Conservation (phyloP, 164 flowering plant species). For the Aristolochia californica region DNA sequence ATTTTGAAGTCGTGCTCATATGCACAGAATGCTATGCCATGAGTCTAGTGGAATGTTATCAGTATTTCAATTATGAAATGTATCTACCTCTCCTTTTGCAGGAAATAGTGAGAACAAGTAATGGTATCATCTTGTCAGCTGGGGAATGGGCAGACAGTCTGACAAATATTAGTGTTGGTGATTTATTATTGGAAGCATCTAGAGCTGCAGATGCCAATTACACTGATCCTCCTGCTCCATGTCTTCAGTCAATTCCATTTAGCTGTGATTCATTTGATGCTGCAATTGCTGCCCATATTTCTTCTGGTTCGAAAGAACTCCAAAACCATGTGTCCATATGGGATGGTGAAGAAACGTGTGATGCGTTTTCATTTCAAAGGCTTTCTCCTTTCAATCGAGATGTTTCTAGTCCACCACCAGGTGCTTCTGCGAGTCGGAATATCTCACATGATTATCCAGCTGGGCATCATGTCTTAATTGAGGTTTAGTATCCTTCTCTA, state of each 20-base stretch:
- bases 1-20: too few relatives aligned
- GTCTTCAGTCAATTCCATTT: slow-evolving; percentile 51
- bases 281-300: slow-evolving; percentile 87
- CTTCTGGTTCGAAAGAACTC: slow-evolving; percentile 33
- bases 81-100: slow-evolving; percentile 2
- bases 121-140: slow-evolving; percentile 38
- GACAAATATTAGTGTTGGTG: slow-evolving; percentile 79
- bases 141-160: slow-evolving; percentile 95
- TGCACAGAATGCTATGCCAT: too few relatives aligned
- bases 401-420: slow-evolving; percentile 9
- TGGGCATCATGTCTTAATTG: slow-evolving; percentile 12
- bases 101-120: slow-evolving; percentile 36
- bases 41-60: too few relatives aligned
- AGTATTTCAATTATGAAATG: too few relatives aligned
- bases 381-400: slow-evolving; percentile 13
- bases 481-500: slow-evolving; percentile 29
- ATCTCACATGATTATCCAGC: slow-evolving; percentile 13
- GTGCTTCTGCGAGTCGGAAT: slow-evolving; percentile 22
- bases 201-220: slow-evolving; percentile 23
- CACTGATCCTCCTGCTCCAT: slow-evolving; percentile 24
- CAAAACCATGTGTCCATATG: slow-evolving; percentile 50
- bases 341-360: slow-evolving; percentile 98
- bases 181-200: slow-evolving; percentile 54
- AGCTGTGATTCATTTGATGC: slow-evolving; percentile 94
- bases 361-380: slow-evolving; percentile 77